Percentiles rank a stretch among this genome's conserved stretches.
Conservation (phyloP, 73 alveolate genomes). For the Halteria grandinella region DNA sequence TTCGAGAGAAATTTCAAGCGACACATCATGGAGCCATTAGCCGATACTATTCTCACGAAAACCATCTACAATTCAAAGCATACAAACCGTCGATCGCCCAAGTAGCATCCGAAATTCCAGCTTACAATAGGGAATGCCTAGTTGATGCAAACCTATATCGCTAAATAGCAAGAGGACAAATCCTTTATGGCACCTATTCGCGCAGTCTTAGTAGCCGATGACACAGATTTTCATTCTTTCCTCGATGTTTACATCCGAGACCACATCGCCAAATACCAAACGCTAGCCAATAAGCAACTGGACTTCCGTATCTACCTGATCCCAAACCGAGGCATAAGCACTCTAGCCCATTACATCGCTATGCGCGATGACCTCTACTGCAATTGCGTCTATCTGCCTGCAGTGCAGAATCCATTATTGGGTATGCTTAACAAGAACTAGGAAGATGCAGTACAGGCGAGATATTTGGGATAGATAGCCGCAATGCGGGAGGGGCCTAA, state of each 20-base stretch:
- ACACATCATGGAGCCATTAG: constrained; percentile 13
- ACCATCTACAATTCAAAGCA: constrained; percentile 11
- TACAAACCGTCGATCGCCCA: not conserved
- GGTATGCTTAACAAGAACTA: not conserved
- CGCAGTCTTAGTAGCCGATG: constrained; percentile 37
- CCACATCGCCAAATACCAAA: constrained; percentile 19
- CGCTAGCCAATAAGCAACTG: too few relatives aligned
- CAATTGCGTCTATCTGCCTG: constrained; percentile 19
- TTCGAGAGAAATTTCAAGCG: constrained; percentile 15
- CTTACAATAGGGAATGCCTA: not conserved
- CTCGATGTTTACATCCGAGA: not conserved
- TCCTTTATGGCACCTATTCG: constrained; percentile 36
- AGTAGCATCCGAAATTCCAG: constrained; percentile 36
- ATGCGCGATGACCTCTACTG: constrained; percentile 60
- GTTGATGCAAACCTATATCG: not conserved
- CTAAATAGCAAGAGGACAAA: constrained; percentile 34
- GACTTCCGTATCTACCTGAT: too few relatives aligned
- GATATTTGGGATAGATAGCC: not conserved
- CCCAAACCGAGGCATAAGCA: constrained; percentile 20
- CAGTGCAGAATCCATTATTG: constrained; percentile 11
- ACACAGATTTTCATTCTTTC: constrained; percentile 13
- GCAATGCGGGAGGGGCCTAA: not conserved
- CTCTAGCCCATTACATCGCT: constrained; percentile 58
- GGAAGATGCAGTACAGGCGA: not conserved
- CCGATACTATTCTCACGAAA: constrained; percentile 3